Evolutionary conservation across 179 eudicot genomes (phyloP).

Genomic region (Gypsophila paniculata): DNA sequence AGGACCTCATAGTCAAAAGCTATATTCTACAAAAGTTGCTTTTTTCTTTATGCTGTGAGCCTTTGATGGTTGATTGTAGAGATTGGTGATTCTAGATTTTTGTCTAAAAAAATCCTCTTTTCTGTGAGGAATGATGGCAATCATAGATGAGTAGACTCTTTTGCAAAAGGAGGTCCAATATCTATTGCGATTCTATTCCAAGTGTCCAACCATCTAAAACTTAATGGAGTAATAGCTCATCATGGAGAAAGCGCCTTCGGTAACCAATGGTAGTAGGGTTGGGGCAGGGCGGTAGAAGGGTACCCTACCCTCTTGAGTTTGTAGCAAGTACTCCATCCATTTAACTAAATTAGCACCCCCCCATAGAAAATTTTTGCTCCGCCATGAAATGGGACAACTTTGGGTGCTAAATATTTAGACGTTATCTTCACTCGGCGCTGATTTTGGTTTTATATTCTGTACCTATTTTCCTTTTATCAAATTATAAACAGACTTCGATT

Average conservation of each 20-base stretch:
- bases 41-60: constrained; percentile 13
- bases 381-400: neutral
- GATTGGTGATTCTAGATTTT: constrained; percentile 11
- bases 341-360: too few species aligned
- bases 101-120: neutral
- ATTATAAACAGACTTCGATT: neutral
- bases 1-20: constrained; percentile 20
- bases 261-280: neutral
- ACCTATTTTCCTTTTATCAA: neutral
- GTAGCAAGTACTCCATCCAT: neutral
- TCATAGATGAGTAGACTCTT: constrained; percentile 2
- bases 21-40: constrained; percentile 20
- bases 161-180: neutral
- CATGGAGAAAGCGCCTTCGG: neutral
- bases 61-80: constrained; percentile 20
- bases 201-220: constrained; percentile 6
- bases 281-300: neutral
- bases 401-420: neutral
- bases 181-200: neutral
- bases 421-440: neutral
- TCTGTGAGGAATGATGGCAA: constrained; percentile 18
- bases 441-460: neutral
- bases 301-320: neutral
- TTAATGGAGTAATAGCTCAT: constrained; percentile 6
- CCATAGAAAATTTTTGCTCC: neutral